Percentiles rank a stretch among this genome's conserved stretches.
Conservation (phyloP, 75 land plant species). For the Cunninghamia lanceolata region DNA sequence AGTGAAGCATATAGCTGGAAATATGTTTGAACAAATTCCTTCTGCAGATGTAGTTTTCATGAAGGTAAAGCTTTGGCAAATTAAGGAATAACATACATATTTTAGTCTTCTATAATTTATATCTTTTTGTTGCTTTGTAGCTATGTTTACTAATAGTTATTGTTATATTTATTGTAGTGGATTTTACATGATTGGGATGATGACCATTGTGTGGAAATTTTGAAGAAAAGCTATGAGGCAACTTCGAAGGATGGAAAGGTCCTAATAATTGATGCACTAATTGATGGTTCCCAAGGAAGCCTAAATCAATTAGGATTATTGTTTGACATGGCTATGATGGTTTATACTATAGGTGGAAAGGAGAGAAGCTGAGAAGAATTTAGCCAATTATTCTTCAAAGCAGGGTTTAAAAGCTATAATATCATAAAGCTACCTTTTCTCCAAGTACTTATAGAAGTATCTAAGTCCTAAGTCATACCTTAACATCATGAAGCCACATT, state of each 20-base stretch:
- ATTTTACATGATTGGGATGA: constrained; percentile 5
- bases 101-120: too few relatives aligned
- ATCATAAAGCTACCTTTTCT: neutral
- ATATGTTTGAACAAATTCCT: neutral
- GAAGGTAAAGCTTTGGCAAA: neutral
- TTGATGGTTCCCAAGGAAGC: neutral
- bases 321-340: neutral
- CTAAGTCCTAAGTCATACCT: too few relatives aligned
- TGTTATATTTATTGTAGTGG: neutral
- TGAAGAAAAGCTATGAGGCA: constrained; percentile 35
- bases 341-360: neutral
- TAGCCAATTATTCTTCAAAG: neutral
- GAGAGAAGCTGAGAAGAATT: neutral
- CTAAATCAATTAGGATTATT: neutral
- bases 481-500: too few relatives aligned
- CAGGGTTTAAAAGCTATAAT: neutral
- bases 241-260: constrained; percentile 10
- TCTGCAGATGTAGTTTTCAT: neutral
- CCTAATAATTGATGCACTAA: constrained; percentile 30
- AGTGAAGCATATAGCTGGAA: neutral
- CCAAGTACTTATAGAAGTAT: neutral
- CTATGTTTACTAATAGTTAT: too few relatives aligned
- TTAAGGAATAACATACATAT: too few relatives aligned
- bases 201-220: constrained; percentile 11
- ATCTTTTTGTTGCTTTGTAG: too few relatives aligned